phyloP scores from a whole-genome alignment of 1,139 yeast species.

The Candida albicans region DNA sequence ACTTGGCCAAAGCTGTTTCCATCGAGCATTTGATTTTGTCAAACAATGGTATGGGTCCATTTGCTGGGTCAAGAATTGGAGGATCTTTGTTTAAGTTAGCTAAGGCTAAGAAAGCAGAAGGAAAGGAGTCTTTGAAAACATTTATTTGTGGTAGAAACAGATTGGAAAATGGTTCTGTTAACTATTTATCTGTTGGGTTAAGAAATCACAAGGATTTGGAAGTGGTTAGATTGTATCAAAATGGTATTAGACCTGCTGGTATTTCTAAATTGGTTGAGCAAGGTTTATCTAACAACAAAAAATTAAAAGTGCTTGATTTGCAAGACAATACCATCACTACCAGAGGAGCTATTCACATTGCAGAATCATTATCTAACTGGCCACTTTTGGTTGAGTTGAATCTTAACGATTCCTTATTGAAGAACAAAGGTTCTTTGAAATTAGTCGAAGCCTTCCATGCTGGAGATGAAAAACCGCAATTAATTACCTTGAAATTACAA shows the following conservation, averaged over 20 bases:
- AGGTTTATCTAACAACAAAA: slow-evolving; percentile 64
- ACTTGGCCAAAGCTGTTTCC: slow-evolving; percentile 72
- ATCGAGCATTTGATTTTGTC: slow-evolving; percentile 84
- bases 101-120: slow-evolving; percentile 52
- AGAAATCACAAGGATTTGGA: slow-evolving; percentile 72
- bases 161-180: slow-evolving; percentile 89
- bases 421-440: slow-evolving; percentile 67
- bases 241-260: slow-evolving; percentile 95
- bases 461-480: slow-evolving; percentile 34
- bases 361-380: slow-evolving; percentile 50
- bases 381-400: slow-evolving; percentile 66
- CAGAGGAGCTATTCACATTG: slow-evolving; percentile 55
- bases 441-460: slow-evolving; percentile 50
- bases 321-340: slow-evolving; percentile 94
- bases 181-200: slow-evolving; percentile 73
- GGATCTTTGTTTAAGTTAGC: slow-evolving; percentile 75
- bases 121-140: slow-evolving; percentile 59
- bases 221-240: slow-evolving; percentile 82
- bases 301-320: slow-evolving; percentile 72
- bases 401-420: slow-evolving; percentile 85
- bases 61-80: slow-evolving; percentile 94
- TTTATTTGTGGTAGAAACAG: slow-evolving; percentile 96
- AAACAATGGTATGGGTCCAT: slow-evolving; percentile 97
- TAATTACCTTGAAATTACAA: slow-evolving; percentile 71
- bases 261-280: slow-evolving; percentile 69